Percentiles rank a stretch among this genome's conserved stretches.
phyloP scores from a whole-genome alignment of 495 filamentous ascomycete genomes.

The Saxispiralis lemnorum region DNA sequence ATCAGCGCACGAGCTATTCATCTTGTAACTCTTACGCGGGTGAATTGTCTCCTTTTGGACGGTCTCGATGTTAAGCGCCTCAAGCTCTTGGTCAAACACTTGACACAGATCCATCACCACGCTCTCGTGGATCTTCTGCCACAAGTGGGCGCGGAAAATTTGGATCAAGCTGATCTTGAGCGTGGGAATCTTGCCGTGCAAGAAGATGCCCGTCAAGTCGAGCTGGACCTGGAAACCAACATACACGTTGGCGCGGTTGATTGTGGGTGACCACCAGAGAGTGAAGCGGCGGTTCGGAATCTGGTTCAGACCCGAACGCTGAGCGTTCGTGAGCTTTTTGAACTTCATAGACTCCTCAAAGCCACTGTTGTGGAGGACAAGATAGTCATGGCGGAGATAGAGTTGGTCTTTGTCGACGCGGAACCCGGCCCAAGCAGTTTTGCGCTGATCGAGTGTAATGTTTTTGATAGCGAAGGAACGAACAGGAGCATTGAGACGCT shows the following conservation, averaged over 20 bases:
- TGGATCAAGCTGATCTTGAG: constrained; percentile 97
- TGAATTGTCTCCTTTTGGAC: constrained; percentile 99
- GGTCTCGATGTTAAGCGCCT: constrained; percentile 90
- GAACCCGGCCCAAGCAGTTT: constrained; percentile 29
- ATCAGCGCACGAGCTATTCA: constrained; percentile 99
- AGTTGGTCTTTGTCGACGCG: constrained; percentile 33
- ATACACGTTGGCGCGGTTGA: constrained; percentile 61
- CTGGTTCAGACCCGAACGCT: constrained; percentile 95
- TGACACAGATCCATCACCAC: constrained; percentile 99
- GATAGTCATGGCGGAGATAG: constrained; percentile 31
- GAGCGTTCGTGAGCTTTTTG: constrained; percentile 98
- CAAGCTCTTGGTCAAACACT: constrained; percentile 96
- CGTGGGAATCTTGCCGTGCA: constrained; percentile 98
- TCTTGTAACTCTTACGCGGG: constrained; percentile 99
- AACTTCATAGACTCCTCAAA: constrained; percentile 86
- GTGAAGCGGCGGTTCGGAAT: constrained; percentile 99
- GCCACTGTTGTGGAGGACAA: constrained; percentile 27
- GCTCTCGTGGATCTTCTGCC: constrained; percentile 99
- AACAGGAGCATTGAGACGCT: no score
- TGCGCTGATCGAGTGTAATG: constrained; percentile 25
- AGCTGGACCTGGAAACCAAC: constrained; percentile 98
- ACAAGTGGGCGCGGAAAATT: constrained; percentile 99
- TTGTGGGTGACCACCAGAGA: constrained; percentile 78
- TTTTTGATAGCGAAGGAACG: constrained; percentile 15
- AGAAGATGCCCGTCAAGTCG: constrained; percentile 96